A percentile compares a stretch with the other conserved stretches of the same genome.
Conservation (phyloP, 106 monocot genomes). For the Gastrodia elata region DNA sequence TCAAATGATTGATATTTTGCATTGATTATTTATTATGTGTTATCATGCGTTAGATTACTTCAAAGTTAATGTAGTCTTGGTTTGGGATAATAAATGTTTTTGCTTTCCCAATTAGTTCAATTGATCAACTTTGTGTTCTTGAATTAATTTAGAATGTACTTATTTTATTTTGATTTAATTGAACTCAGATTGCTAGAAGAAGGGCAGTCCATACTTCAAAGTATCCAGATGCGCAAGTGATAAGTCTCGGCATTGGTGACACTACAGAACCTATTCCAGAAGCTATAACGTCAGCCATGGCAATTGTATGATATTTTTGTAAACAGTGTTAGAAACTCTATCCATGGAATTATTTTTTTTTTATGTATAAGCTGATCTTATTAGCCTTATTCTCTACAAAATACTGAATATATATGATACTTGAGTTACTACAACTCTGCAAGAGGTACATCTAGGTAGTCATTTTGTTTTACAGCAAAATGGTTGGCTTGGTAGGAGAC, state of each 20-base stretch:
- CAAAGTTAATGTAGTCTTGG: too few species aligned
- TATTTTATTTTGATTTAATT: constrained; percentile 3
- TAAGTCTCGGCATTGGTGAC: constrained; percentile 88
- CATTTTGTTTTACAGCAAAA: background rate
- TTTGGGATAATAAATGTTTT: too few species aligned
- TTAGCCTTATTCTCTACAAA: background rate
- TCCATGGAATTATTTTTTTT: background rate
- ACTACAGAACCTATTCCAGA: constrained; percentile 89
- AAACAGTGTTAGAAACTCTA: background rate
- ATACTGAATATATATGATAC: background rate
- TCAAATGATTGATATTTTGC: background rate
- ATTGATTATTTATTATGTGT: too few species aligned
- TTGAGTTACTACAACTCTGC: background rate
- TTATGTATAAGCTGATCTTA: background rate
- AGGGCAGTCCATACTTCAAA: constrained; percentile 47
- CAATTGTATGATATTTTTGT: constrained; percentile 26
- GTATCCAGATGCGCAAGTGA: constrained; percentile 67
- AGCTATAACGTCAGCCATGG: constrained; percentile 80
- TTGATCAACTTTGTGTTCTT: background rate
- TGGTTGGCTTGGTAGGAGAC: background rate
- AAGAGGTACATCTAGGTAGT: too few species aligned
- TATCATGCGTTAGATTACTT: too few species aligned
- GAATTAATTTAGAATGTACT: background rate
- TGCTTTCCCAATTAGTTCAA: background rate
- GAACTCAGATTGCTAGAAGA: constrained; percentile 63